These are phyloP conservation scores for Phanerochaete sordida DNA, from an alignment of 768 basidiomycete species.

Conservation along the genomic window DNA sequence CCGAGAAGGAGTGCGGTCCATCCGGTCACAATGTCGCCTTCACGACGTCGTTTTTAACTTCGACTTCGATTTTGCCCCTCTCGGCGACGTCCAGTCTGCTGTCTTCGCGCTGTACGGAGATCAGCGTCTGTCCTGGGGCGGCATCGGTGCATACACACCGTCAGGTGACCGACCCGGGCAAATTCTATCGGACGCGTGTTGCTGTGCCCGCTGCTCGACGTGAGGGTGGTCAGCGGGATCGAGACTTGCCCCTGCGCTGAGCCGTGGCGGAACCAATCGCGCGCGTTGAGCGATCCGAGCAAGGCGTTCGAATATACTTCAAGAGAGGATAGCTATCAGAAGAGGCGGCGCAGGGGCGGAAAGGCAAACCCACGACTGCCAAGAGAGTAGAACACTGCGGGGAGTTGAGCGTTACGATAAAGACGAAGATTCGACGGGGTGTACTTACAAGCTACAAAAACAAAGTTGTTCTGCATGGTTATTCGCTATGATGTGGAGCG, in stretches of 20 bases:
- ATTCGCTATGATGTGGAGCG: too few relatives aligned
- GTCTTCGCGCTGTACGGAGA: not conserved
- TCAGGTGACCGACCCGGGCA: not conserved
- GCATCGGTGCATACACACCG: not conserved
- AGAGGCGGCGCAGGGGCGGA: not conserved
- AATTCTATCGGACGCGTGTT: not conserved
- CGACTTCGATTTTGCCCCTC: not conserved
- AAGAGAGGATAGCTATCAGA: not conserved
- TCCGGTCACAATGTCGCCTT: not conserved
- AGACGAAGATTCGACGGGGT: not conserved
- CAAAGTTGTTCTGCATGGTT: not conserved
- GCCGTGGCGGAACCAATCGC: constrained; percentile 1
- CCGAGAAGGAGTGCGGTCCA: too few relatives aligned
- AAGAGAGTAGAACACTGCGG: not conserved
- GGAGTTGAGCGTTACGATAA: not conserved
- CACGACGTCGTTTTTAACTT: not conserved
- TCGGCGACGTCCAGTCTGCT: not conserved
- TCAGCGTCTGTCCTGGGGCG: not conserved
- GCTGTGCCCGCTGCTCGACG: not conserved
- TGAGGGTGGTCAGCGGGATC: not conserved
- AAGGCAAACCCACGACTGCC: not conserved
- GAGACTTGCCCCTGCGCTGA: not conserved
- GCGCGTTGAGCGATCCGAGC: constrained; percentile 2
- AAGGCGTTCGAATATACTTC: constrained; percentile 1
- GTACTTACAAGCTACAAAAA: not conserved